phyloP scores from a whole-genome alignment of 257 asterid genomes.

The Anisodus acutangulus region DNA sequence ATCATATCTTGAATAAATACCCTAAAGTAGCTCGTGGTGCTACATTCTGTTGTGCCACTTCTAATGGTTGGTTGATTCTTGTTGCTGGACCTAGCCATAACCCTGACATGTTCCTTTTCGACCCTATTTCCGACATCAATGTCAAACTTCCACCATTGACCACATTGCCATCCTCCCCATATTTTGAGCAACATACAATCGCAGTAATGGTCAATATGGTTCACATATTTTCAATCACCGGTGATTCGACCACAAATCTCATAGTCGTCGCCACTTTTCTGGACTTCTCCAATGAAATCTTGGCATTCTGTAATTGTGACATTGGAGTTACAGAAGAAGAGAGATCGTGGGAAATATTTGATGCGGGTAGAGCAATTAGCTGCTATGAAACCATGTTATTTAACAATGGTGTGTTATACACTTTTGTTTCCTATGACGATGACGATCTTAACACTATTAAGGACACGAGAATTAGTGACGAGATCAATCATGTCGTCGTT shows the following conservation, averaged over 20 bases:
- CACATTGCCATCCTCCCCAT: not conserved
- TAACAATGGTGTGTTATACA: not conserved
- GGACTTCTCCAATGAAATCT: not conserved
- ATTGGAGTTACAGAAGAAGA: not conserved
- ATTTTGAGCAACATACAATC: not conserved
- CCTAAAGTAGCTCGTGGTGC: not conserved
- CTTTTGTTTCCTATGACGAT: not conserved
- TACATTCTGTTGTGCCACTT: not conserved
- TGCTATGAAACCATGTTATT: not conserved
- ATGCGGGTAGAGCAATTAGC: not conserved
- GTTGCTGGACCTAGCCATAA: not conserved
- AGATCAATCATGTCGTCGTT: not conserved
- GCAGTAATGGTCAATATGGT: not conserved
- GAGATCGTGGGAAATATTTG: not conserved
- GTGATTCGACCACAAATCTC: not conserved
- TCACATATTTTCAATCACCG: not conserved
- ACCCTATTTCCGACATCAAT: not conserved
- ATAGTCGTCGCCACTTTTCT: not conserved
- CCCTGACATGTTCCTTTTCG: not conserved
- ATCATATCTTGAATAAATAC: not conserved
- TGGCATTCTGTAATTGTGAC: not conserved
- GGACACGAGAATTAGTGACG: not conserved
- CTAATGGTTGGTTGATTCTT: not conserved
- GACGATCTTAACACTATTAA: not conserved
- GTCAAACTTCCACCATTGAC: not conserved